These are phyloP conservation scores for Claviceps spartinae DNA, from an alignment of 2,329 filamentous ascomycete species.

Conservation along the genomic window DNA sequence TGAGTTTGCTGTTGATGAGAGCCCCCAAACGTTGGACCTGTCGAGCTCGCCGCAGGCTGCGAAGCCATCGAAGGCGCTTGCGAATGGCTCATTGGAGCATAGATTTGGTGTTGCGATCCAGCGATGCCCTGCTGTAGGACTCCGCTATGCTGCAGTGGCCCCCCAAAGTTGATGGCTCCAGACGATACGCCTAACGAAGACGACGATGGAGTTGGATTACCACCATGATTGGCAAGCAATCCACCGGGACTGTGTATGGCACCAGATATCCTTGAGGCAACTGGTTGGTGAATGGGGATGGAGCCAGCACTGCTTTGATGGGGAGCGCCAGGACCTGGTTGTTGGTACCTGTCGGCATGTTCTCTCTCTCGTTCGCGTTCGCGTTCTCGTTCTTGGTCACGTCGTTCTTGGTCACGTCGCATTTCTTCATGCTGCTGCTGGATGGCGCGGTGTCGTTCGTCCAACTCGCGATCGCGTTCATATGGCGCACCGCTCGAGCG, in stretches of 20 bases:
- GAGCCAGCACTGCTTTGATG: slow-evolving; percentile 82
- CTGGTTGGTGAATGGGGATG: slow-evolving; percentile 86
- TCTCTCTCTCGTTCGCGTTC: slow-evolving; percentile 32
- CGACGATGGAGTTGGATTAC: slow-evolving; percentile 35
- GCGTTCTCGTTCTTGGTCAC: slow-evolving; percentile 45
- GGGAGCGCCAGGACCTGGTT: slow-evolving; percentile 30
- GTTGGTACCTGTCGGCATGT: slow-evolving; percentile 50
- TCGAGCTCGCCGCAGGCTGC: slow-evolving; percentile 44
- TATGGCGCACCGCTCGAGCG: slow-evolving; percentile 26
- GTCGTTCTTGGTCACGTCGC: slow-evolving; percentile 40
- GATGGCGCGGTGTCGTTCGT: slow-evolving; percentile 32
- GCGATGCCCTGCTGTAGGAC: slow-evolving; percentile 30
- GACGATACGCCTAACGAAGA: slow-evolving; percentile 40
- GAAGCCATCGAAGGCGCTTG: slow-evolving; percentile 36
- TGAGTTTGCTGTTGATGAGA: slow-evolving; percentile 31
- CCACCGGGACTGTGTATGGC: slow-evolving; percentile 89
- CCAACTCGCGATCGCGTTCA: slow-evolving; percentile 35
- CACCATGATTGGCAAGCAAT: slow-evolving; percentile 61
- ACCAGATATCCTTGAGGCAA: slow-evolving; percentile 65
- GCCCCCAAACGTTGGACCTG: slow-evolving; percentile 55
- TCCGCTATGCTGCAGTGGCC: slow-evolving; percentile 43
- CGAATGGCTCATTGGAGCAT: slow-evolving; percentile 38
- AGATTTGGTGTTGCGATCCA: slow-evolving; percentile 40
- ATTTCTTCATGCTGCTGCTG: slow-evolving; percentile 36
- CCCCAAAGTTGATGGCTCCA: slow-evolving; percentile 39